Base-by-base conservation (phyloP, 2,329 filamentous ascomycete genomes). In the Chaetomium globosum region DNA sequence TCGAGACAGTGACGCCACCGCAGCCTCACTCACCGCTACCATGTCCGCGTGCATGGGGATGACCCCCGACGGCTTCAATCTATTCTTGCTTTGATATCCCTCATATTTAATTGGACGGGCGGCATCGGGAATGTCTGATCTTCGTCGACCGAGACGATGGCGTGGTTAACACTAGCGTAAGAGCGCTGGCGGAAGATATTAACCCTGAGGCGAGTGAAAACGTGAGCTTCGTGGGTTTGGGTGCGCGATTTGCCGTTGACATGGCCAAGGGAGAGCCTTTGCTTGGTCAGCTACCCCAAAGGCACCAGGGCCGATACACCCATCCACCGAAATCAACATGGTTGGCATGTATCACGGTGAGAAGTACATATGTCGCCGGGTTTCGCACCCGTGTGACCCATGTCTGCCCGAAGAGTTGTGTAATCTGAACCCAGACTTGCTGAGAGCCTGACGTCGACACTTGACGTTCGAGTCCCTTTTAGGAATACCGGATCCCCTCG, bases 191-290 rank as follows among this genome's bases (percentile, higher is more conserved):
- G 39, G 13, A 43, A 43, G 39, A 43, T 19, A 43, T 19, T 16
- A 43, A 7, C 39, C 39, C 4, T 1, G 39, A 7, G 39, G 16
- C 39, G 16, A 16, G 39, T 19, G 16, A 43, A 4, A 39, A 16
- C 39, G 43, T 21, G 43, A n/a, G 57, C 30, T 23, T 57, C 46
- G 8, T 9, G 39, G 46, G 36, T 46, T 57, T 46, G 55, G 9
- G 43, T 16, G 54, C 12, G 6, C 3, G 23, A 33, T n/a, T 36
- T 16, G 21, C 12, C 54, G 8, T 56, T 13, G 21, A 26, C 54
- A 56, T 19, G 33, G 9, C 13, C 19, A 26, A 16, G 21, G 21
- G 31, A 43, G n/a, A 56, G 28, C 33, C 8, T 31, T 16, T 53
- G 16, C 51, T 31, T 13, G 16, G 28, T n/a, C 26, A 28, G 51